Evolutionary conservation across 2,329 filamentous ascomycete genomes (phyloP).

Genomic region (Botrytis pseudocinerea): DNA sequence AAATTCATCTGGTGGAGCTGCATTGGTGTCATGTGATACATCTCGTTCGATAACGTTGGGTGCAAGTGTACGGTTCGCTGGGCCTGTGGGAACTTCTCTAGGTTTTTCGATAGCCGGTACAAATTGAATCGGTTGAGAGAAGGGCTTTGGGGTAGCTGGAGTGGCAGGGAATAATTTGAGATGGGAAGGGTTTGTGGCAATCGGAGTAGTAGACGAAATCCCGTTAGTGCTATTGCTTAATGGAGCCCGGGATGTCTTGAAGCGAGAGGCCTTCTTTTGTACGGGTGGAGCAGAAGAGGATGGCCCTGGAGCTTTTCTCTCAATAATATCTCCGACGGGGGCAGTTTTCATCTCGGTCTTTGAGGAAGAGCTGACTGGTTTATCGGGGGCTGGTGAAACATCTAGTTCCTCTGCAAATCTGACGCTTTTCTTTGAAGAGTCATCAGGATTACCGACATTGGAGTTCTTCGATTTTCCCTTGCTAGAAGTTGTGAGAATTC

Average conservation of each 20-base stretch:
- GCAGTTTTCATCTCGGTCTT: slow-evolving; percentile 26
- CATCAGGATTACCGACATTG: not conserved
- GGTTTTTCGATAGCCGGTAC: slow-evolving; percentile 29
- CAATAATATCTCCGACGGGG: slow-evolving; percentile 52
- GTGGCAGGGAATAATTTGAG: slow-evolving; percentile 33
- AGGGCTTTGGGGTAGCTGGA: slow-evolving; percentile 32
- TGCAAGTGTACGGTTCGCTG: slow-evolving; percentile 55
- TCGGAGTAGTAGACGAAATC: slow-evolving; percentile 22
- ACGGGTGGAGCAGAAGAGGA: slow-evolving; percentile 31
- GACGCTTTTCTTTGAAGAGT: slow-evolving; percentile 63
- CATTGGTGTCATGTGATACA: slow-evolving; percentile 38
- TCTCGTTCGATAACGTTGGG: slow-evolving; percentile 59
- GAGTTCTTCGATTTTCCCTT: slow-evolving; percentile 11
- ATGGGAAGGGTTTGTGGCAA: slow-evolving; percentile 18
- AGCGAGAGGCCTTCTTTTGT: slow-evolving; percentile 45
- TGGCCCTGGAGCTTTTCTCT: slow-evolving; percentile 35
- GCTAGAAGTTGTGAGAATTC: not conserved
- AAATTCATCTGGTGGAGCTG: slow-evolving; percentile 61
- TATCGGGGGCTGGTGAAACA: slow-evolving; percentile 55
- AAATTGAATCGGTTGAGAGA: slow-evolving; percentile 36
- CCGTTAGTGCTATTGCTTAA: slow-evolving; percentile 28
- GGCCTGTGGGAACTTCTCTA: slow-evolving; percentile 39
- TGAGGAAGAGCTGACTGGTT: slow-evolving; percentile 30
- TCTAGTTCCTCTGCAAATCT: slow-evolving; percentile 77
- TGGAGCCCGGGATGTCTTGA: slow-evolving; percentile 44